Base-by-base conservation (phyloP, 306 rosid species). In the Trichosanthes truncata region DNA sequence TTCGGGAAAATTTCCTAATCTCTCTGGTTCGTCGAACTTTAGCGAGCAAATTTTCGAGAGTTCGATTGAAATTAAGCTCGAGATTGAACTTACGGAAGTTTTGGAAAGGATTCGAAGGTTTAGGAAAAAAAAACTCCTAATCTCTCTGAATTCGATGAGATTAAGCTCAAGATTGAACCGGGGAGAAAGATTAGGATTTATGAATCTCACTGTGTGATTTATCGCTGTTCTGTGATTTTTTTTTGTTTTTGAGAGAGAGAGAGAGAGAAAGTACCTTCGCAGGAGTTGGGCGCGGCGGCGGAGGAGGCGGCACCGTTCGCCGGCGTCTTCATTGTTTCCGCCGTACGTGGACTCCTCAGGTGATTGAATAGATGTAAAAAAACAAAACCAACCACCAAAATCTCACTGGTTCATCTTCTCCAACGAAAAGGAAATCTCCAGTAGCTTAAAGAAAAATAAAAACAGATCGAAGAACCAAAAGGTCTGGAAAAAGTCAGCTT, bases 281-380 rank as follows among this genome's bases (percentile, higher is more conserved):
- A 80, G 23, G 91, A 77, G 57, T 81, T 86, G 21, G 85, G 40
- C 1, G 82, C 75, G 14, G 85, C 77, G 59, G 86, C 49, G 59
- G 81, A 84, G 1, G 88, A 48, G 6, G 83, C 87, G 79, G 79
- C 63, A 80, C 81, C 84, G 52, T 87, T 90, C 20, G 85, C 78
- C 80, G 89, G 90, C 65, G 86, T 83, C 87, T 93, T 93, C 97
- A 93, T 89, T 80, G 62, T 78, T 79, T 38, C 55, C 61, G 57
- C 88, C 82, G 77, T 61, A 26, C 40, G 36, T 36, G n/a, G 51
- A 56, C 38, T 43, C 38, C 55, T 3, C 48, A 49, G 23, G 21
- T 9, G 45, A 57, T 43, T 40, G n/a, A 66, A 36, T 10, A 62
- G 56, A 38, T 33, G 4, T 38, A n/a, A 76, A 11, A 17, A 7